Conservation (phyloP, 306 rosid species). For the Herpetospermum pedunculosum region DNA sequence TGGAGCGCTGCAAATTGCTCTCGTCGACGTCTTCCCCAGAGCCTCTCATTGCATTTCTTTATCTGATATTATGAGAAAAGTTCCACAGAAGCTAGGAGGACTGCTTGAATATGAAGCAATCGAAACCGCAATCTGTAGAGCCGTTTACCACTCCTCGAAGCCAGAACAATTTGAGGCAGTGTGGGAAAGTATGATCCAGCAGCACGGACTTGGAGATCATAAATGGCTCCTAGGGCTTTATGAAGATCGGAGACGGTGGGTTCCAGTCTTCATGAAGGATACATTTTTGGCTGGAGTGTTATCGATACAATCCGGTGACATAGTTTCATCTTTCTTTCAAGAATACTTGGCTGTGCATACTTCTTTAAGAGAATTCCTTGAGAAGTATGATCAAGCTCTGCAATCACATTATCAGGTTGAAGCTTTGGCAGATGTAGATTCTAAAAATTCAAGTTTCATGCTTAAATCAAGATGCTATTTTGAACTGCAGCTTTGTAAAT, state of each 20-base stretch:
- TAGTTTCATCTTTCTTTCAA: slow-evolving; percentile 28
- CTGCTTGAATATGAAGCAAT: slow-evolving; percentile 33
- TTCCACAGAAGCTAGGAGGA: slow-evolving; percentile 43
- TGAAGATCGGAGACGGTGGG: slow-evolving; percentile 56
- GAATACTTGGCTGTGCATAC: slow-evolving; percentile 31
- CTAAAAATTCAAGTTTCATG: slow-evolving; percentile 29
- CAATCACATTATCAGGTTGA: slow-evolving; percentile 40
- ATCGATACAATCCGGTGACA: slow-evolving; percentile 32
- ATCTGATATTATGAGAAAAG: slow-evolving; percentile 32
- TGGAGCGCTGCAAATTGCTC: slow-evolving; percentile 30
- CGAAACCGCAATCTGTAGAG: slow-evolving; percentile 25
- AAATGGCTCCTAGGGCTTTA: slow-evolving; percentile 54
- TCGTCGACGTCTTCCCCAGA: slow-evolving; percentile 66
- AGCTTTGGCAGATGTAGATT: slow-evolving; percentile 50
- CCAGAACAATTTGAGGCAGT: slow-evolving; percentile 47
- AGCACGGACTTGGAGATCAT: slow-evolving; percentile 31
- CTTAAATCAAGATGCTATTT: slow-evolving; percentile 35
- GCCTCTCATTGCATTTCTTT: slow-evolving; percentile 49
- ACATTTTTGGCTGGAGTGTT: slow-evolving; percentile 49
- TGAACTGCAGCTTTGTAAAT: slow-evolving; percentile 48
- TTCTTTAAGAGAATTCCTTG: slow-evolving; percentile 38
- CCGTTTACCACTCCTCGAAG: slow-evolving; percentile 43
- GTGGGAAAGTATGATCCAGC: slow-evolving; percentile 62
- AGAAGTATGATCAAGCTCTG: slow-evolving; percentile 39
- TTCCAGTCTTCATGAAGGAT: slow-evolving; percentile 48